A percentile compares a stretch with the other conserved stretches of the same genome.
These are phyloP conservation scores for Xylaria sp. DNA, from an alignment of 2,329 filamentous ascomycete species.

Conservation along the genomic window DNA sequence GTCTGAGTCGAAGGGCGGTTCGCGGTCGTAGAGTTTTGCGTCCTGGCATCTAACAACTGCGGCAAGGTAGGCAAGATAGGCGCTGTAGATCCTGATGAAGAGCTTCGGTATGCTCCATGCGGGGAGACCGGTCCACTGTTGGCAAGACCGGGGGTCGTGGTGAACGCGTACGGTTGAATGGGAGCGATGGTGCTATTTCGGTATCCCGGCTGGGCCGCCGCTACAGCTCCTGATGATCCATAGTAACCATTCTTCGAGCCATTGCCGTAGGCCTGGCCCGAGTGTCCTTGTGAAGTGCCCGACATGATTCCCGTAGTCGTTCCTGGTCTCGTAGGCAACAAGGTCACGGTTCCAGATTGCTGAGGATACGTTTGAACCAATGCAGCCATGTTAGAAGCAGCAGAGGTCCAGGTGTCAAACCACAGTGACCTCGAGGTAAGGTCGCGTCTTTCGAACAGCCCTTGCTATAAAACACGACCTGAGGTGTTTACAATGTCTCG, in stretches of 20 bases:
- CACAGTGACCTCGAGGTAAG: slow-evolving; percentile 19
- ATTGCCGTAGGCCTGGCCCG: slow-evolving; percentile 47
- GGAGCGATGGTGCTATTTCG: slow-evolving; percentile 51
- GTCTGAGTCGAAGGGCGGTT: slow-evolving; percentile 43
- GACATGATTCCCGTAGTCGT: slow-evolving; percentile 58
- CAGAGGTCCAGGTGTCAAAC: slow-evolving; percentile 14
- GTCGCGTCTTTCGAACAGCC: slow-evolving; percentile 15
- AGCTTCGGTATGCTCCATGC: slow-evolving; percentile 40
- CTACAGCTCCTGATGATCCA: slow-evolving; percentile 43
- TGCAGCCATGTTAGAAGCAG: slow-evolving; percentile 61
- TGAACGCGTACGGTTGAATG: slow-evolving; percentile 74
- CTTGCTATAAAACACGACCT: slow-evolving; percentile 6
- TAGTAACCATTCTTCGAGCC: slow-evolving; percentile 47
- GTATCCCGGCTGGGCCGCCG: slow-evolving; percentile 43
- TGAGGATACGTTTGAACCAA: slow-evolving; percentile 77
- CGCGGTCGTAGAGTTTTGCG: slow-evolving; percentile 37
- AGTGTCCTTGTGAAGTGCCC: slow-evolving; percentile 42
- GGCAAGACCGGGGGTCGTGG: slow-evolving; percentile 60
- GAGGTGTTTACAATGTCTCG: slow-evolving; percentile 2
- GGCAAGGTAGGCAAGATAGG: slow-evolving; percentile 39
- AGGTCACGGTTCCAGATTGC: slow-evolving; percentile 66
- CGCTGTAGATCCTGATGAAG: slow-evolving; percentile 39
- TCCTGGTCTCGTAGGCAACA: slow-evolving; percentile 68
- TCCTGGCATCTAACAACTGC: slow-evolving; percentile 37
- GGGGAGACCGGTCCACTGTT: slow-evolving; percentile 50